These are phyloP conservation scores for Quercus engelmannii DNA, from an alignment of 306 rosid genomes.

Conservation along the genomic window DNA sequence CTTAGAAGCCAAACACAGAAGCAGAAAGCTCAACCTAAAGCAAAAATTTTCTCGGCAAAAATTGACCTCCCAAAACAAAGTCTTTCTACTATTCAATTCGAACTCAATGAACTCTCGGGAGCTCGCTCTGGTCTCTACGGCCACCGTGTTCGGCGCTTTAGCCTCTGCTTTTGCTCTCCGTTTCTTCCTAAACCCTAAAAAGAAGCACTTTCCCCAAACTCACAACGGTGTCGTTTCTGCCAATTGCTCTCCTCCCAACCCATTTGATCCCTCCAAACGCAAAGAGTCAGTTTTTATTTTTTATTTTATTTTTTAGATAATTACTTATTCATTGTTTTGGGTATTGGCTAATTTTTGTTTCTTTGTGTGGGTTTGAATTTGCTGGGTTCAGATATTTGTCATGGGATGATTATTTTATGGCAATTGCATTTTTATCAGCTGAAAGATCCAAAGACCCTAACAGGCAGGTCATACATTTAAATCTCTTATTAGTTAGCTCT, in stretches of 20 bases:
- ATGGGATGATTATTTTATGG: conserved; percentile 98
- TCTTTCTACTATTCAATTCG: not conserved
- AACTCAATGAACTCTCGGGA: conserved; percentile 62
- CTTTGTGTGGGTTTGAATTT: not conserved
- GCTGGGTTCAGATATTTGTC: conserved; percentile 51
- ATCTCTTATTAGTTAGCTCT: too few species aligned
- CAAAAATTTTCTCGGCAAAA: conserved; percentile 1
- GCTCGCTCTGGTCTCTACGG: conserved; percentile 48
- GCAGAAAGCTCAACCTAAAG: not conserved
- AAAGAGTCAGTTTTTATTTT: conserved; percentile 35
- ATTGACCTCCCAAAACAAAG: not conserved
- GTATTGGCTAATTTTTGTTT: not conserved
- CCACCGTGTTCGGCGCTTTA: conserved; percentile 60
- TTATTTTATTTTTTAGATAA: not conserved
- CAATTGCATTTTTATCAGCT: conserved; percentile 93
- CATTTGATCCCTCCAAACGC: conserved; percentile 82
- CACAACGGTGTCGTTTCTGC: conserved; percentile 35
- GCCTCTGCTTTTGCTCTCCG: conserved; percentile 62
- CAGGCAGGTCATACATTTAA: not conserved
- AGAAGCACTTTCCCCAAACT: not conserved
- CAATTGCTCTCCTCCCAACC: conserved; percentile 39
- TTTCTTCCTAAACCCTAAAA: conserved; percentile 45
- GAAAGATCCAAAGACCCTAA: conserved; percentile 95
- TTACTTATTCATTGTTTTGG: not conserved
- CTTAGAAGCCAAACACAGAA: not conserved